A percentile compares a stretch with the other conserved stretches of the same genome.
Conservation (phyloP, 1,284 basidiomycete species). For the Ceratobasidium sp. region DNA sequence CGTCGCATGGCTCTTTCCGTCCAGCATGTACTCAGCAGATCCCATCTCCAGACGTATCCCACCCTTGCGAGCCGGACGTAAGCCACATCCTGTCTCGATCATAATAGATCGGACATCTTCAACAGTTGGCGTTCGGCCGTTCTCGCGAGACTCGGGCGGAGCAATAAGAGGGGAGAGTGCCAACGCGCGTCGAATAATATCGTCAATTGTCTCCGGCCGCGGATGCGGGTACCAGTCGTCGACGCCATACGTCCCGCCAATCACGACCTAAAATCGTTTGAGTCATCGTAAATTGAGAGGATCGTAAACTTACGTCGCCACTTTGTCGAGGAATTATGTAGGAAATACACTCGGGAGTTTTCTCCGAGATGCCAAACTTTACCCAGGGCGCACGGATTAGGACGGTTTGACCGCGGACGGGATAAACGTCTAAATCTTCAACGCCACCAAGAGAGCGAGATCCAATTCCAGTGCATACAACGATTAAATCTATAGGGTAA, state of each 20-base stretch:
- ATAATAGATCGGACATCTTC: slow-evolving; percentile 72
- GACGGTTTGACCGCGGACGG: slow-evolving; percentile 65
- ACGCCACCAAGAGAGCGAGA: slow-evolving; percentile 61
- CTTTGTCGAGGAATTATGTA: slow-evolving; percentile 77
- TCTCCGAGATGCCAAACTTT: slow-evolving; percentile 63
- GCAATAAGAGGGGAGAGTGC: slow-evolving; percentile 73
- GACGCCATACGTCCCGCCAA: slow-evolving; percentile 70
- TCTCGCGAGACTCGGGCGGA: slow-evolving; percentile 60
- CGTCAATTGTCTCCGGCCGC: slow-evolving; percentile 66
- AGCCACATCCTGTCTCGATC: slow-evolving; percentile 72
- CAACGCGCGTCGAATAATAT: slow-evolving; percentile 69
- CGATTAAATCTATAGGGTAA: slow-evolving; percentile 60
- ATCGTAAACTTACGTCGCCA: slow-evolving; percentile 65
- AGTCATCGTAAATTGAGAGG: neutral
- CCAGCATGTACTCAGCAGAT: slow-evolving; percentile 46
- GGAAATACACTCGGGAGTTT: slow-evolving; percentile 59
- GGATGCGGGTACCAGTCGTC: slow-evolving; percentile 75
- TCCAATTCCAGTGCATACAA: slow-evolving; percentile 73
- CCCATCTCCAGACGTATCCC: slow-evolving; percentile 60
- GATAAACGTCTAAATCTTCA: slow-evolving; percentile 61
- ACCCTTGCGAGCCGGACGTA: slow-evolving; percentile 61
- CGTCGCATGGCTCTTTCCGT: slow-evolving; percentile 46
- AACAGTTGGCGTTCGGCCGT: slow-evolving; percentile 61
- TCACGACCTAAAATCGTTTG: slow-evolving; percentile 60
- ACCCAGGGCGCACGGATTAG: slow-evolving; percentile 65